Percentiles rank a stretch among this genome's conserved stretches.
Evolutionary conservation across 2,329 filamentous ascomycete species (phyloP).

Genomic region (Talaromyces sp.): DNA sequence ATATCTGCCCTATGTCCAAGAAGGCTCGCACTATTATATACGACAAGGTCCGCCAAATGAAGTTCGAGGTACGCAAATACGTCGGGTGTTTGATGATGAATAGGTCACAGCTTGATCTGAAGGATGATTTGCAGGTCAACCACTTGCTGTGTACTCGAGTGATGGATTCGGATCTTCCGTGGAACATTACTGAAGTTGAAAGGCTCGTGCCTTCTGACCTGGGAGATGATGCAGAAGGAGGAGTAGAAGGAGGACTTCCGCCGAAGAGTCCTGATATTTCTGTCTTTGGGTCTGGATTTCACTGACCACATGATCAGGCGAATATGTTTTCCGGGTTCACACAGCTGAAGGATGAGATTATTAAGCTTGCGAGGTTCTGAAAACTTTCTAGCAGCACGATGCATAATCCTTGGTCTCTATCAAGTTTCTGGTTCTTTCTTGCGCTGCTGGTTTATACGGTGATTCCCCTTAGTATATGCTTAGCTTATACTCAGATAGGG

Average conservation of each 20-base stretch:
- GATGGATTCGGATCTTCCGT: constrained; percentile 38
- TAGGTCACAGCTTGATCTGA: constrained; percentile 36
- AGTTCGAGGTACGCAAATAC: constrained; percentile 33
- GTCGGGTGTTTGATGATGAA: constrained; percentile 34
- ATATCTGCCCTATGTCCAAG: constrained; percentile 25
- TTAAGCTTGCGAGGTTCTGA: no score
- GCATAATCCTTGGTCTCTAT: neutral
- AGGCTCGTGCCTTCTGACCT: constrained; percentile 16
- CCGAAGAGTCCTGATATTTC: neutral
- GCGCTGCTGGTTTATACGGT: no score
- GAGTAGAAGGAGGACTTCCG: constrained; percentile 3
- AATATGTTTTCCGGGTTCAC: neutral
- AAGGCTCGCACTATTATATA: constrained; percentile 25
- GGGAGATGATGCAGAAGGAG: neutral
- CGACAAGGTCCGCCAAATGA: constrained; percentile 32
- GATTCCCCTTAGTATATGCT: no score
- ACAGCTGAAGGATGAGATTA: neutral
- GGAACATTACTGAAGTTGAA: constrained; percentile 21
- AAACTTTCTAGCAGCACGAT: neutral
- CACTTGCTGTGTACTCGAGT: constrained; percentile 46
- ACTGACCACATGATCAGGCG: neutral
- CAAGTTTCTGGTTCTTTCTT: neutral
- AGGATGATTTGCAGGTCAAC: constrained; percentile 26
- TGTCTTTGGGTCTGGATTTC: neutral
- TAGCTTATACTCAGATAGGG: neutral